Percentiles rank a stretch among this genome's conserved stretches.
phyloP scores from a whole-genome alignment of 1,139 yeast species.

The Yamadazyma siamensis region DNA sequence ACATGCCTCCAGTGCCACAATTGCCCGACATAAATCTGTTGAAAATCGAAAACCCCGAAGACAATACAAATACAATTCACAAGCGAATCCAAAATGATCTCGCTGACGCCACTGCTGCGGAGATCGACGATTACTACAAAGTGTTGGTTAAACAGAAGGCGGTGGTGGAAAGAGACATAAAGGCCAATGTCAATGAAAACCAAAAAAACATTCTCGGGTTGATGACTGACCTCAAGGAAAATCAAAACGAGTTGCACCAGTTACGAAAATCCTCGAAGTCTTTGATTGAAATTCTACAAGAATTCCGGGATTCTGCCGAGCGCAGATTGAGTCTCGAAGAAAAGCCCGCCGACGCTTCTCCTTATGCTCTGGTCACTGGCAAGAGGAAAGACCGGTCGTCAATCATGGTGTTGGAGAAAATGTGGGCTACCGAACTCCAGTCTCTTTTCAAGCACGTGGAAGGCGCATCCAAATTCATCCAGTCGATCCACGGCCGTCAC shows the following conservation, averaged over 20 bases:
- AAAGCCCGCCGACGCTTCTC: constrained; percentile 15
- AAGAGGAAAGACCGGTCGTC: constrained; percentile 59
- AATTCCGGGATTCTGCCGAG: constrained; percentile 70
- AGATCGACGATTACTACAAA: constrained; percentile 69
- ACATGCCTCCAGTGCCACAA: constrained; percentile 42
- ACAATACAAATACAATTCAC: constrained; percentile 29
- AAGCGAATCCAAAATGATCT: constrained; percentile 46
- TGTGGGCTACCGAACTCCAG: constrained; percentile 77
- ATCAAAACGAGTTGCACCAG: constrained; percentile 61
- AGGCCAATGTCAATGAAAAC: constrained; percentile 63
- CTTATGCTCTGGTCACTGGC: constrained; percentile 9
- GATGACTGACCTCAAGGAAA: constrained; percentile 58
- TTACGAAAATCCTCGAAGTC: constrained; percentile 61
- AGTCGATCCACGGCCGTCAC: constrained; percentile 79
- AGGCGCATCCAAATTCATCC: constrained; percentile 81
- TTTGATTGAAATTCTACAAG: constrained; percentile 58
- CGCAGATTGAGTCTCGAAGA: constrained; percentile 47
- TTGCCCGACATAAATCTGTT: constrained; percentile 12
- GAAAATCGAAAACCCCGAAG: constrained; percentile 5
- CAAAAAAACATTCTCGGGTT: constrained; percentile 70
- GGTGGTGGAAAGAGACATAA: constrained; percentile 60
- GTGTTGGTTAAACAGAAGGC: constrained; percentile 51
- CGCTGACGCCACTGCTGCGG: constrained; percentile 62
- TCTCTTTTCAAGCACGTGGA: constrained; percentile 80
- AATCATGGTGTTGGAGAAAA: constrained; percentile 66